These are phyloP conservation scores for Fusarium redolens DNA, from an alignment of 2,329 filamentous ascomycete species.

Conservation along the genomic window DNA sequence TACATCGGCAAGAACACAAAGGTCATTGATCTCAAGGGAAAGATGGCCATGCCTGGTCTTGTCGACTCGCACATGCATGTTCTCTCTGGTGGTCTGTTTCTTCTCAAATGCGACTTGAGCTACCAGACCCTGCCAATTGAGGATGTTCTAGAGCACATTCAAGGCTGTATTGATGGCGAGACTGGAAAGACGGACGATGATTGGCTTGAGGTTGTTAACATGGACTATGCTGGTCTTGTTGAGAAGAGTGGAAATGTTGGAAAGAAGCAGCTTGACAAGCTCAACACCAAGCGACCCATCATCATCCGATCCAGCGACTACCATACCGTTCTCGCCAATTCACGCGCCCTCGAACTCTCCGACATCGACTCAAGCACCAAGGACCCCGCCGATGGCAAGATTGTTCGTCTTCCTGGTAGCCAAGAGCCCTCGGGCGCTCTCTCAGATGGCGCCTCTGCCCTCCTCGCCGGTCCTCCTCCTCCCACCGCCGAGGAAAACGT, in stretches of 20 bases:
- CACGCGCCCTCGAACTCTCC: constrained; percentile 39
- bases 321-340: constrained; percentile 41
- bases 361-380: constrained; percentile 34
- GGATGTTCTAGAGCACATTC: constrained; percentile 34
- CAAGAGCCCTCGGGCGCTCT: constrained; percentile 43
- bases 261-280: constrained; percentile 36
- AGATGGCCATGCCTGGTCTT: constrained; percentile 47
- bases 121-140: constrained; percentile 41
- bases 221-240: constrained; percentile 41
- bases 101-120: constrained; percentile 45
- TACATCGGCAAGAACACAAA: constrained; percentile 43
- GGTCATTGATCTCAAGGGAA: constrained; percentile 43
- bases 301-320: constrained; percentile 43
- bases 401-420: constrained; percentile 42
- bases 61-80: constrained; percentile 47
- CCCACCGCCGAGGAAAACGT: constrained; percentile 36
- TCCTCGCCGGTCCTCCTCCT: constrained; percentile 36
- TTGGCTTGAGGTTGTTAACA: constrained; percentile 45
- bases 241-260: constrained; percentile 35
- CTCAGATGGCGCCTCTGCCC: constrained; percentile 34
- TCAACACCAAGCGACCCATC: constrained; percentile 39
- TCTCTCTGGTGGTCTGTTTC: constrained; percentile 36
- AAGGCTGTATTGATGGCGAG: constrained; percentile 41
- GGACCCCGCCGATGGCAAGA: constrained; percentile 38
- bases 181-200: constrained; percentile 34